phyloP scores from a whole-genome alignment of 495 filamentous ascomycete genomes.

The Neurospora africana region DNA sequence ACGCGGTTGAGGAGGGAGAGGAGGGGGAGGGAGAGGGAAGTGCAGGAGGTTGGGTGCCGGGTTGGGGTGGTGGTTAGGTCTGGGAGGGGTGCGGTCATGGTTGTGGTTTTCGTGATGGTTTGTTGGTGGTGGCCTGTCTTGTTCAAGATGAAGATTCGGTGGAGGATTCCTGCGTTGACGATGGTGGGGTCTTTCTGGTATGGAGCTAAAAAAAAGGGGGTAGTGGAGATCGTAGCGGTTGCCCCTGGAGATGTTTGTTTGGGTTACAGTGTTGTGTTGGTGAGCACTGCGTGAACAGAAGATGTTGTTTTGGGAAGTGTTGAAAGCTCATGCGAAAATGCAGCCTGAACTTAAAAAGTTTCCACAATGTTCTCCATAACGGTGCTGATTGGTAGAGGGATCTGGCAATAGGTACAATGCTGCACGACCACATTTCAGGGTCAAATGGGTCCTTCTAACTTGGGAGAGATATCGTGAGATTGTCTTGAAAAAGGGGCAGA shows the following conservation, averaged over 20 bases:
- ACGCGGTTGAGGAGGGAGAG: constrained; percentile 10
- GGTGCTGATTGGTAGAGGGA: background rate
- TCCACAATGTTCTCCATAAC: background rate
- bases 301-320: background rate
- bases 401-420: background rate
- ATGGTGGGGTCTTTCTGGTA: background rate
- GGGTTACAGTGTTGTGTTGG: background rate
- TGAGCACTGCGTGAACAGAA: background rate
- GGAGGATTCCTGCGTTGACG: background rate
- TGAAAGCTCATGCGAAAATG: background rate
- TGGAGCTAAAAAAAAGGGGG: background rate
- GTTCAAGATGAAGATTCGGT: too few species aligned
- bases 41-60: constrained; percentile 12
- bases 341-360: background rate
- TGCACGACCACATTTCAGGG: background rate
- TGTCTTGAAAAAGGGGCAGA: too few species aligned
- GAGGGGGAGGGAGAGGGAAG: constrained; percentile 14
- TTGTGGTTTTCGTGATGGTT: background rate
- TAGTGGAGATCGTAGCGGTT: background rate
- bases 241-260: background rate
- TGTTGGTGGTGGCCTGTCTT: too few species aligned
- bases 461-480: too few species aligned
- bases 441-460: background rate
- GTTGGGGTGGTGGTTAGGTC: constrained; percentile 1
- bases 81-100: constrained; percentile 3